Base-by-base conservation (phyloP, 306 rosid species). In the Aeschynomene evenia region DNA sequence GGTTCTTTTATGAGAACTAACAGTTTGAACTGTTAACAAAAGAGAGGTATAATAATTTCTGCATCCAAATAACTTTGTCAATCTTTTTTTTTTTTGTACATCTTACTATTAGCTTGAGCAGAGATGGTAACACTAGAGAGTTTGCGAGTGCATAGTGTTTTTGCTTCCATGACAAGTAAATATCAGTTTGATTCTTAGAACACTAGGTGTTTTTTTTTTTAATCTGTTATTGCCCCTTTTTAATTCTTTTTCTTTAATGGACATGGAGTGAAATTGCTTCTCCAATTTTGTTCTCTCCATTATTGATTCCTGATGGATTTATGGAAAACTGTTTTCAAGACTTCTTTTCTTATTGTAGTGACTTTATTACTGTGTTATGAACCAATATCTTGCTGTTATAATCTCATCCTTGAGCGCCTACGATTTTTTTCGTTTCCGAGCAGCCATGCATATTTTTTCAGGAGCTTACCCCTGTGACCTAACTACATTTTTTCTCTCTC, bases 101-200 rank as follows among this genome's bases (percentile, higher is more conserved):
- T 11, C 42, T n/a, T 57, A n/a, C 40, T 7, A 7, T n/a, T 28
- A 29, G 21, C 42, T 7, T 22, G 11, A 55, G 39, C 34, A 31
- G 36, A 18, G 6, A 7, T 26, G 29, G 56, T 42, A 70, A 29
- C 26, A 70, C 56, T 5, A 22, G 66, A 42, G 62, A 62, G 71
- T 53, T 48, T 61, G 31, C 16, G n/a, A n/a, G 23, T 24, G 52
- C 57, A 56, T 56, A 57, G 40, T 65, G 50, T 36, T 56, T 53
- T 39, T 33, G 29, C 9, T 22, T 49, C 36, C 62, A 23, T 55
- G 63, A 52, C 63, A 31, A 59, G 49, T 29, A 24, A 45, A 53
- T 22, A 28, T 20, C 67, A 58, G 19, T 58, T 13, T 15, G 29
- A n/a, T 65, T 46, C 18, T 46, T n/a, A 46, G 70, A 36, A 39